A percentile compares a stretch with the other conserved stretches of the same genome.
These are phyloP conservation scores for Marasmius sp. DNA, from an alignment of 1,284 basidiomycete genomes.

Conservation along the genomic window DNA sequence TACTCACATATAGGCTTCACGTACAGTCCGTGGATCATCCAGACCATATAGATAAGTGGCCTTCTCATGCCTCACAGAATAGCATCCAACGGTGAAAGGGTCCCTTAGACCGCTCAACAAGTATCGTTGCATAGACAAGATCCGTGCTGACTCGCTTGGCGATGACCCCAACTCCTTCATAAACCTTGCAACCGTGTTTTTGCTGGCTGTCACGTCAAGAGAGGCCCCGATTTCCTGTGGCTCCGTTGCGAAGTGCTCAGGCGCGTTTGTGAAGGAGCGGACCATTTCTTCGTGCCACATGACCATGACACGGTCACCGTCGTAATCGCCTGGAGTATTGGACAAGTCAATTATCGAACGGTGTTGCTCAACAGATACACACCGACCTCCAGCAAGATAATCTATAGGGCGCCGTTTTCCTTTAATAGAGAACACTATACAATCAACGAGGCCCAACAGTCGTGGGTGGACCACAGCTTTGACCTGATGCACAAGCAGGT, in stretches of 20 bases:
- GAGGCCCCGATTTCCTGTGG: slow-evolving; percentile 26
- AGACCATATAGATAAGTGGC: slow-evolving; percentile 24
- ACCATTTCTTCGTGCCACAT: slow-evolving; percentile 41
- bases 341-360: neutral
- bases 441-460: slow-evolving; percentile 35
- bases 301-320: slow-evolving; percentile 40
- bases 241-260: slow-evolving; percentile 30
- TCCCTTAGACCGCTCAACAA: slow-evolving; percentile 35
- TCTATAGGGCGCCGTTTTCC: slow-evolving; percentile 38
- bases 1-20: slow-evolving; percentile 18
- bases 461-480: slow-evolving; percentile 34
- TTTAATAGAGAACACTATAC: slow-evolving; percentile 41
- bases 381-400: slow-evolving; percentile 40
- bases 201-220: slow-evolving; percentile 31
- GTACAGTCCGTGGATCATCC: slow-evolving; percentile 10
- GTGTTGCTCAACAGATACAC: neutral
- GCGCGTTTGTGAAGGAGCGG: slow-evolving; percentile 31
- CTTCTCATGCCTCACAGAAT: slow-evolving; percentile 39
- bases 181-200: slow-evolving; percentile 23
- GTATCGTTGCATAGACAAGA: slow-evolving; percentile 29
- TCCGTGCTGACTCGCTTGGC: slow-evolving; percentile 18
- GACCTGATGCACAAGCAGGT: slow-evolving; percentile 27
- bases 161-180: neutral
- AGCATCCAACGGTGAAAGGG: slow-evolving; percentile 33
- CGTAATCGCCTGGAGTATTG: slow-evolving; percentile 40